Base-by-base conservation (phyloP, 495 filamentous ascomycete genomes). In the Penicillium diatomitis region DNA sequence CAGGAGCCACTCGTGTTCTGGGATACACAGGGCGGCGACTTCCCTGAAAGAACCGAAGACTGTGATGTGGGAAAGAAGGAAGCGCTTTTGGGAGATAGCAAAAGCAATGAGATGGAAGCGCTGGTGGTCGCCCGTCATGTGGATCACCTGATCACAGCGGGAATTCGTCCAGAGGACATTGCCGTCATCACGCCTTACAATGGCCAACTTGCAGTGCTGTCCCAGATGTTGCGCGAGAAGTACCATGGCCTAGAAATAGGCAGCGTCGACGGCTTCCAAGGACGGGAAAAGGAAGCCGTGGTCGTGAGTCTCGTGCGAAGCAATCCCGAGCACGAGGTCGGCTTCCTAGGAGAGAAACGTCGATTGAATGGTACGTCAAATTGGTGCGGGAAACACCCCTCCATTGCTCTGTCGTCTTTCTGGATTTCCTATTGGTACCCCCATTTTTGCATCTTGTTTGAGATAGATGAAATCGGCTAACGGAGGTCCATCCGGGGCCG, bases 171-270 rank as follows among this genome's bases (percentile, higher is more conserved):
- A 1, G 84, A 87, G 55, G 87, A 95, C 58, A 87, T 99, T 38
- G 92, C 92, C 0, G 84, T 99, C 6, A 82, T 98, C 27, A 96
- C 92, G 30, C 92, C 92, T 39, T 99, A 99, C 63, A 96, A 95
- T 63, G 92, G 89, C 8, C 92, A 98, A 75, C 74, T 96, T 6
- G 81, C 85, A 2, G 67, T 95, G 0, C 70, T 98, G 44, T 78
- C 88, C 3, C 76, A 81, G 37, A 63, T 75, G 50, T 73, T 98
- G 11, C 88, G 90, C 49, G 86, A 90, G 45, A 71, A 72, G 38
- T 95, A 86, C 53, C 84, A 84, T 0, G 89, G 82, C 3, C 79
- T 99, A 9, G 92, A 99, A 63, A 69, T 97, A 11, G 92, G 92
- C 29, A 95, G 86, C 55, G 88, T 99, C 3, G 92, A 99, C 67